Evolutionary conservation across 2,329 filamentous ascomycete species (phyloP).

Genomic region (Hirsutella thompsonii): DNA sequence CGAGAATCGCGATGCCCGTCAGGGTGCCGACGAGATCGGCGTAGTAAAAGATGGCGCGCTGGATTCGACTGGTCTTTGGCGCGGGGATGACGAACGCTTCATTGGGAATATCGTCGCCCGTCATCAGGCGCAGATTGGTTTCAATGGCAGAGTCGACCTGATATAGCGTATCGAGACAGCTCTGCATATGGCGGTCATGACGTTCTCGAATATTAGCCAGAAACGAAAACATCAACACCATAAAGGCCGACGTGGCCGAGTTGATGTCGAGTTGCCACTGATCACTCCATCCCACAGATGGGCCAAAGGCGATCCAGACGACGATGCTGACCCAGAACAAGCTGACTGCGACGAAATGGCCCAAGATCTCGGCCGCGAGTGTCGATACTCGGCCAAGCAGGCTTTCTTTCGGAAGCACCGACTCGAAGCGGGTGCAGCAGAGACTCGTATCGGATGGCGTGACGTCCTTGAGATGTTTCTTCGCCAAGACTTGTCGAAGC

Average conservation of each 20-base stretch:
- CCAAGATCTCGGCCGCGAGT: conserved; percentile 11
- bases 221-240: conserved; percentile 27
- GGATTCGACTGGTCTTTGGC: conserved; percentile 16
- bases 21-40: conserved; percentile 28
- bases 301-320: conserved; percentile 20
- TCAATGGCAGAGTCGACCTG: conserved; percentile 21
- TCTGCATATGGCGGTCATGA: conserved; percentile 18
- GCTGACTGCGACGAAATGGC: conserved; percentile 16
- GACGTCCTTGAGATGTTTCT: conserved; percentile 6
- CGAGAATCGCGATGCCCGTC: conserved; percentile 23
- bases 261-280: conserved; percentile 29
- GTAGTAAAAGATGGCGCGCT: conserved; percentile 26
- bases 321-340: conserved; percentile 22
- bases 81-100: conserved; percentile 16
- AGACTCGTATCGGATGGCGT: conserved; percentile 9
- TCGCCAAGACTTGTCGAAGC: conserved; percentile 10
- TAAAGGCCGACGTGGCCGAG: conserved; percentile 23
- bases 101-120: conserved; percentile 19
- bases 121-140: conserved; percentile 18
- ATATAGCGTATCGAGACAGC: conserved; percentile 18
- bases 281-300: conserved; percentile 15
- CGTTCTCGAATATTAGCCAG: conserved; percentile 24
- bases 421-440: conserved; percentile 11
- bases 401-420: conserved; percentile 11
- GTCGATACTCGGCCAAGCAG: conserved; percentile 16